Percentiles rank a stretch among this genome's conserved stretches.
phyloP scores from a whole-genome alignment of 31 red algal species.

The Bonnemaisonia californica region DNA sequence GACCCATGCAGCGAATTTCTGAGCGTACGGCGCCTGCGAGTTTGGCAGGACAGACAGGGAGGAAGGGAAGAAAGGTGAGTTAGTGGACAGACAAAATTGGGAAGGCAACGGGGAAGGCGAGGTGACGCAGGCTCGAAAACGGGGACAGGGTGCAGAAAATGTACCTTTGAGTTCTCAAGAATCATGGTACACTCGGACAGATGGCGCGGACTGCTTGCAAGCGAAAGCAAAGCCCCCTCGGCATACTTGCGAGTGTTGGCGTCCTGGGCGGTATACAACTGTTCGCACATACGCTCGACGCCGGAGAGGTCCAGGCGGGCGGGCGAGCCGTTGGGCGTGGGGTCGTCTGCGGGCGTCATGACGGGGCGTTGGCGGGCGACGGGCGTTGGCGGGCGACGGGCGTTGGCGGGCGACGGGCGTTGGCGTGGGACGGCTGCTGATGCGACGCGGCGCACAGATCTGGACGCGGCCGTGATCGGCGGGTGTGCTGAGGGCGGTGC shows the following conservation, averaged over 20 bases:
- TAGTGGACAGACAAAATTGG: neutral
- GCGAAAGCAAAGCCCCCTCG: conserved; percentile 66
- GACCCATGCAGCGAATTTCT: conserved; percentile 73
- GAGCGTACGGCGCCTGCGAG: conserved; percentile 63
- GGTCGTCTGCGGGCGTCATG: conserved; percentile 46
- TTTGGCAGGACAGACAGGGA: neutral
- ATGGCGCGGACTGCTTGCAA: conserved; percentile 55
- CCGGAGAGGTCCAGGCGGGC: conserved; percentile 56
- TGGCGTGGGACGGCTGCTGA: no score
- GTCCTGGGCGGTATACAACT: conserved; percentile 80
- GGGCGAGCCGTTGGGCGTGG: conserved; percentile 52
- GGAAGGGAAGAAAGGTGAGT: neutral
- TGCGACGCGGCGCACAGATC: no score
- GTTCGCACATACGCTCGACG: conserved; percentile 82
- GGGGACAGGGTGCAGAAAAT: neutral
- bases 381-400: neutral
- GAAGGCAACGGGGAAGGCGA: neutral
- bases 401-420: neutral
- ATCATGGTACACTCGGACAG: conserved; percentile 78
- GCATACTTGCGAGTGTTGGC: conserved; percentile 59
- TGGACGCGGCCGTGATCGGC: no score
- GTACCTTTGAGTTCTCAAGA: conserved; percentile 78
- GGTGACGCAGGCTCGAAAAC: neutral
- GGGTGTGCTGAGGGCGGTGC: no score
- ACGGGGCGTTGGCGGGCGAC: neutral